Base-by-base conservation (phyloP, 345 rosid genomes). In the Hibiscus trionum region DNA sequence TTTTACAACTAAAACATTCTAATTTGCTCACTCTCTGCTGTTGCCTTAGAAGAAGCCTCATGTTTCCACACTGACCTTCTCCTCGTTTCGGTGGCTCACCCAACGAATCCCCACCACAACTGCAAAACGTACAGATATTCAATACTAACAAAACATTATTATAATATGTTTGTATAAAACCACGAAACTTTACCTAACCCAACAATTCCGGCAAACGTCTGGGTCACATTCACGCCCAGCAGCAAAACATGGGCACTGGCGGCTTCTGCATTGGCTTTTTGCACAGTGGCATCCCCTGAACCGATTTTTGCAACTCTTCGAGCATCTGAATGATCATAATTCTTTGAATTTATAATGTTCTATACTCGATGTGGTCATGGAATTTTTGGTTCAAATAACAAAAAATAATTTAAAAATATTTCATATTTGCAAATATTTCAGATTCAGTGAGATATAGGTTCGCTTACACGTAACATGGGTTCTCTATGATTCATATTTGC, bases 171-270 rank as follows among this genome's bases (percentile, higher is more conserved):
- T 66, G 53, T 27, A 9, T 7, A n/a, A 68, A 68, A 66, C 7
- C 46, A 69, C 4, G 26, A 17, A 55, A 49, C 76, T 55, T 61
- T 83, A 94, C 98, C 98, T 82, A 67, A 87, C 83, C 88, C 80
- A 82, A 82, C 99, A 95, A 73, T 74, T 95, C 72, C 97, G 85
- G 83, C 97, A 95, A 80, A 95, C 97, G 84, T 95, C 99, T 5
- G 99, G 99, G 81, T 95, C 99, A 77, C 99, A 95, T 86, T 95
- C 99, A 61, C 97, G 91, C 12, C 93, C 97, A 73, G 97, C 99
- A 72, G 97, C 99, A 88, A 92, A 95, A 82, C 99, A 95, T 12
- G 99, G 99, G 77, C 99, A 95, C 73, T 92, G 99, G 72, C 97
- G 81, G 73, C 99, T 95, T 84, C 99, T 88, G 86, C 99, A 92